Percentiles rank a stretch among this genome's conserved stretches.
Conservation (phyloP, 179 eudicot genomes). For the Silene noctiflora region DNA sequence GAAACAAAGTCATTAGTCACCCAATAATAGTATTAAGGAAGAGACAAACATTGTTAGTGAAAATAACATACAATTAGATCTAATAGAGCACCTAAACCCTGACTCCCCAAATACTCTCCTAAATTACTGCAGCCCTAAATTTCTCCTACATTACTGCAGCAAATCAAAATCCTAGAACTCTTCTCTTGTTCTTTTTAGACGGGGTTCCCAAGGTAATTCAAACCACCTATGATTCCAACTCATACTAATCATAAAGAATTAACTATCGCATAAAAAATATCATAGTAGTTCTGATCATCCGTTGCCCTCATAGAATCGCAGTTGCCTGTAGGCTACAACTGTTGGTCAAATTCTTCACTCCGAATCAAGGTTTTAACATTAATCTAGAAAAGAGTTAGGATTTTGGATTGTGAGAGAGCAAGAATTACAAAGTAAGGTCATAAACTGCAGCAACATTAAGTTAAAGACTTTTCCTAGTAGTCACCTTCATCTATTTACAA, state of each 20-base stretch:
- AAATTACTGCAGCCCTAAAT: background rate
- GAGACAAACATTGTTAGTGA: background rate
- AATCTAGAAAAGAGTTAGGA: no score
- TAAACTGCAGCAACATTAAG: no score
- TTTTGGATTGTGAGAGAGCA: no score
- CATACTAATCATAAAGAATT: background rate
- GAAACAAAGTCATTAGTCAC: conserved; percentile 11
- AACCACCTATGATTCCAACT: background rate
- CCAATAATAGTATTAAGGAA: background rate
- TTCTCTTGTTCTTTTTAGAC: background rate
- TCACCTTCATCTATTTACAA: background rate
- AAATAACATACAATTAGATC: background rate
- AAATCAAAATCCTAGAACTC: background rate
- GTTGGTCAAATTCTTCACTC: background rate
- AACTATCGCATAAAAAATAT: background rate
- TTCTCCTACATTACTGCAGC: background rate
- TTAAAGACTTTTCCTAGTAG: no score
- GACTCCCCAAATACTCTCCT: background rate
- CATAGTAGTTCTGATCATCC: background rate
- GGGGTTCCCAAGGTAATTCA: background rate
- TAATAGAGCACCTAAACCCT: background rate
- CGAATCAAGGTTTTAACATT: no score
- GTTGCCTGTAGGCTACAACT: background rate
- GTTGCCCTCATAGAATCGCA: background rate
- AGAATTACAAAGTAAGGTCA: no score